phyloP scores from a whole-genome alignment of 495 filamentous ascomycete species.

The Aspergillus ostianus region DNA sequence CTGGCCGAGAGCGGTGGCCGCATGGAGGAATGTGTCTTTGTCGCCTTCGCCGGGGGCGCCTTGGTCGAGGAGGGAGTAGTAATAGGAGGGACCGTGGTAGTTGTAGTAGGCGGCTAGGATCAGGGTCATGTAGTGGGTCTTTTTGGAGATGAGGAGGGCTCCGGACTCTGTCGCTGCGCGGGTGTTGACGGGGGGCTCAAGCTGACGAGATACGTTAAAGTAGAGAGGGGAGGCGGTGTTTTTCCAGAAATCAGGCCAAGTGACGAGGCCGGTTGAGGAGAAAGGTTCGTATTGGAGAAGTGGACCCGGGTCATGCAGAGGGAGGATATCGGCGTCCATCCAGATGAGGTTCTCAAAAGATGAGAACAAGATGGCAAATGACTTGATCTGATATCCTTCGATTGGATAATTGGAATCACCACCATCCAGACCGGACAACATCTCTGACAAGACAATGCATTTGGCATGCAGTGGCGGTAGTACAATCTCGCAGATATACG shows the following conservation, averaged over 20 bases:
- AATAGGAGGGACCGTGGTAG: slow-evolving; percentile 48
- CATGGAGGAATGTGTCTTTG: slow-evolving; percentile 56
- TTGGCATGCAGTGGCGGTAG: slow-evolving; percentile 41
- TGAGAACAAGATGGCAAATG: slow-evolving; percentile 50
- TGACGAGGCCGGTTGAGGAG: slow-evolving; percentile 42
- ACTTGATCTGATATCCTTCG: slow-evolving; percentile 48
- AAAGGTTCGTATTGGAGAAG: slow-evolving; percentile 45
- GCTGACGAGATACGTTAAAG: slow-evolving; percentile 46
- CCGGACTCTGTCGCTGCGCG: slow-evolving; percentile 47
- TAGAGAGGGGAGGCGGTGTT: slow-evolving; percentile 43
- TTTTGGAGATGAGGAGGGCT: slow-evolving; percentile 50
- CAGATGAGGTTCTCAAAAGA: slow-evolving; percentile 52
- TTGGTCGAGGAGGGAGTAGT: slow-evolving; percentile 50
- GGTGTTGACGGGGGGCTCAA: slow-evolving; percentile 19
- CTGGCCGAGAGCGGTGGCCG: slow-evolving; percentile 40
- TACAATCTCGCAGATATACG: slow-evolving; percentile 40
- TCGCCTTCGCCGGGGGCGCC: slow-evolving; percentile 52
- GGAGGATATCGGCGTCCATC: slow-evolving; percentile 51
- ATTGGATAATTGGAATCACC: slow-evolving; percentile 11
- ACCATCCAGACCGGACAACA: slow-evolving; percentile 14
- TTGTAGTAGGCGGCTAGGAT: slow-evolving; percentile 57
- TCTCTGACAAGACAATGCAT: slow-evolving; percentile 41
- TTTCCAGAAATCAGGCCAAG: slow-evolving; percentile 56
- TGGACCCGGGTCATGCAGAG: slow-evolving; percentile 37
- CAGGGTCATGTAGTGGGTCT: slow-evolving; percentile 40